Evolutionary conservation across 176 grass and related monocot species (phyloP), one percentile per base, ranked within the genome.

Genomic region (Hsuehochloa calcarea): DNA sequence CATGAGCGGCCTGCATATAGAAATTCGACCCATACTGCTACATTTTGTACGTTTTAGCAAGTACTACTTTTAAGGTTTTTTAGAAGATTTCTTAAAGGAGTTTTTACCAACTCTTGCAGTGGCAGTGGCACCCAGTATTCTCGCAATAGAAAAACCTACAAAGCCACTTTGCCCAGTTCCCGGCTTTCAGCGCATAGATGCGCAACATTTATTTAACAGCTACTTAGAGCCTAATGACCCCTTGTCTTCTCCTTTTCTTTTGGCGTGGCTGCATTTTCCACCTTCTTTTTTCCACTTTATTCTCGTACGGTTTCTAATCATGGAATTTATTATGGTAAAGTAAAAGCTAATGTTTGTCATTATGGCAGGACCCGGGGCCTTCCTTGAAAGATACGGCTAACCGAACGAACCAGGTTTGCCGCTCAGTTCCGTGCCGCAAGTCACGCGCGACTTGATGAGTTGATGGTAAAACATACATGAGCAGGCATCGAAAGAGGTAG

Each of bases 271-370:
- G 40, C 55, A 63, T 72, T 65, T 81, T 65, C 65, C 51, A 10
- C 39, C 39, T 62, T 17, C 51, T 38, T 67, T 44, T 45, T 19
- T 45, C n/a, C 38, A 17, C 56, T 83, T 87, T 49, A 74, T 6
- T 39, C 26, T 60, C 54, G 29, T 50, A 44, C 52, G 27, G 72
- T 16, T 15, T 40, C 41, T 59, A 65, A 61, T 73, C 19, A 9
- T 35, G 22, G 50, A 74, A 26, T 87, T 83, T 78, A 43, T 68
- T 83, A 83, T 23, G 60, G 37, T 55, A 80, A 90, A 74, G 66
- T 20, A 68, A 90, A 90, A 83, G 85, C 9, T 44, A 41, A 84
- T 75, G 31, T 56, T 80, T 90, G 80, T 84, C 89, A 87, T 84
- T 84, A 69, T 87, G 85, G 61, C 14, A n/a, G 34, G 68, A 67